Evolutionary conservation across 2,329 filamentous ascomycete species (phyloP).

Genomic region (Verticillium zaregamsianum): DNA sequence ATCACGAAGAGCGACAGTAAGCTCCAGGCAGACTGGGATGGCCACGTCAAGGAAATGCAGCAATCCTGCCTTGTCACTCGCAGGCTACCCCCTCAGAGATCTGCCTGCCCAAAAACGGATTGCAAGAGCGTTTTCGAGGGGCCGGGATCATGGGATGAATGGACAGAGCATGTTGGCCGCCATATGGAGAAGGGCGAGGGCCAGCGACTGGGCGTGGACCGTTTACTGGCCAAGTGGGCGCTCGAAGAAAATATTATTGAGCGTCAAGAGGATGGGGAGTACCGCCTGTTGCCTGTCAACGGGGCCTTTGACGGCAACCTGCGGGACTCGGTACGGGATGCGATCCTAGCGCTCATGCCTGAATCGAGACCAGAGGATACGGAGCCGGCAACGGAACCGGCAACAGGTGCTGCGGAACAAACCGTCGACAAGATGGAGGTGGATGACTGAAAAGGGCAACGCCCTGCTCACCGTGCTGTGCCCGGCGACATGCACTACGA

Average conservation of each 20-base stretch:
- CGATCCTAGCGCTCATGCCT: conserved; percentile 9
- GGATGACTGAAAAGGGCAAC: conserved; percentile 4
- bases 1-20: conserved; percentile 54
- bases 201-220: conserved; percentile 51
- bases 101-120: conserved; percentile 66
- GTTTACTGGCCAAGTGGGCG: conserved; percentile 56
- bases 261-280: conserved; percentile 50
- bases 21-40: conserved; percentile 59
- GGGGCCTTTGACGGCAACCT: conserved; percentile 21
- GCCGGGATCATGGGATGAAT: conserved; percentile 75
- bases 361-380: conserved; percentile 9
- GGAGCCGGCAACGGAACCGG: conserved; percentile 2
- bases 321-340: conserved; percentile 3
- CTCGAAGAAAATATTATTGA: conserved; percentile 62
- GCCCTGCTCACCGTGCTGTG: neutral
- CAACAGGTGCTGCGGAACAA: neutral
- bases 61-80: conserved; percentile 67
- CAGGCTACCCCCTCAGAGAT: conserved; percentile 65
- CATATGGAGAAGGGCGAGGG: conserved; percentile 78
- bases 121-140: conserved; percentile 71
- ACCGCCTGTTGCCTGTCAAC: conserved; percentile 45
- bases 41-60: conserved; percentile 66
- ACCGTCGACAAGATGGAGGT: conserved; percentile 10
- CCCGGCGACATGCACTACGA: neutral
- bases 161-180: conserved; percentile 86